Evolutionary conservation across 192 early-diverging fungal genomes (phyloP), one percentile per base, ranked within the genome.

Genomic region (Linderina pennispora): DNA sequence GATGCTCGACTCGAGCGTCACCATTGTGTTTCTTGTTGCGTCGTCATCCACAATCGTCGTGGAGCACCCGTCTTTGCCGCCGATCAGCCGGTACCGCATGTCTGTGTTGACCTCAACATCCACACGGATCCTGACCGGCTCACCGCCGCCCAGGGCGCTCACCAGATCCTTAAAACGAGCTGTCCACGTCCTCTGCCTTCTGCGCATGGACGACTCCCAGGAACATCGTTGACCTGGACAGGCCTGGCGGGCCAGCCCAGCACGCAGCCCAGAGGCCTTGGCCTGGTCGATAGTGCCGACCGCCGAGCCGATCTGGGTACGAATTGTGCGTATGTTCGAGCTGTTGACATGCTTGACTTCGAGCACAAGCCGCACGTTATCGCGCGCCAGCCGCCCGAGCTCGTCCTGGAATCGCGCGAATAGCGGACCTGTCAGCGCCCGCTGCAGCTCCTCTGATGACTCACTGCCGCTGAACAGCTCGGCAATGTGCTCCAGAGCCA

Each of bases 271-370:
- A 1, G 60, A 55, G 50, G 46, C 22, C 46, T 33, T 9, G 36
- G 36, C 31, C 36, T 21, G 24, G 36, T 23, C 3, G 33, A 37
- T 52, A 45, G 55, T 46, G 21, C 51, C 63, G 19, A 53, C 63
- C 16, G 37, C 37, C 0, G 63, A 48, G 11, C 63, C 63, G 3
- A 56, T 50, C 35, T 66, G 46, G 4, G 63, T 66, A 40, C 63
- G 63, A 38, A 66, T 48, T 38, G 58, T 55, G 31, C 43, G 56
- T 32, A 66, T 50, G 4, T 22, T 46, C 21, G 63, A 36, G 39
- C 51, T 34, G 18, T 50, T 35, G 32, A 66, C 28, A 18, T 37
- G 26, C 8, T 37, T 37, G 3, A 66, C 48, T 22, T 58, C 46
- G 15, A 66, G 51, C 16, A 21, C 40, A 47, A 66, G 47, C 17